Base-by-base conservation (phyloP, 116 monocot genomes). In the Phalaenopsis hybrid region DNA sequence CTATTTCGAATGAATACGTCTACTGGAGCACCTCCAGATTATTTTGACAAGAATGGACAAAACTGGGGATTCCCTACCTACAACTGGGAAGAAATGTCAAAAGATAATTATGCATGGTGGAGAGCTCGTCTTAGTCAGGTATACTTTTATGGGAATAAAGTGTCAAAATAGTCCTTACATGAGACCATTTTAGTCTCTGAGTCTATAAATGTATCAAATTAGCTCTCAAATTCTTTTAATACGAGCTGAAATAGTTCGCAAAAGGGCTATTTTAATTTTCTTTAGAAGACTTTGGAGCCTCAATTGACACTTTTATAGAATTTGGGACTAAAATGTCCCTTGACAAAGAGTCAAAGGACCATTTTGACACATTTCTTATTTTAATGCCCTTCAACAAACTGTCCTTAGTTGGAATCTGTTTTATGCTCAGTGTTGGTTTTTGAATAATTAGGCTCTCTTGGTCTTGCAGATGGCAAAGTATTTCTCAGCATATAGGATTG, bases 61-160 rank as follows among this genome's bases (percentile, higher is more conserved):
- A 96, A 96, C 81, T 96, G 96, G 96, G 96, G 94, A 44, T 96
- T 96, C 76, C 96, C 96, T 15, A 96, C 96, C 55, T 96, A 96
- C 86, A 96, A 94, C 59, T 96, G 96, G 96, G 92, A 96, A 86
- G 92, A 89, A 81, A 96, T 96, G 96, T 92, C 92, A 44, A 94
- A 92, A 81, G 96, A 96, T 85, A 92, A 94, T 31, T 96, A 94
- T 84, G 87, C 80, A 55, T 96, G 96, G 96, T 96, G 96, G 96
- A 84, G 91, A 83, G 91, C 89, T 82, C 96, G 94, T 82, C 84
- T 96, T 7, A 87, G 91, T 61, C 94, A 94, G 94, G 96, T 96
- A 75, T 13, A 67, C 34, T 44, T 13, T 4, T 76, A 76, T 76
- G 18, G 48, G 28, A 28, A 28, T 28, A 28, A 28, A 28, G 28